Base-by-base conservation (phyloP, 2,329 filamentous ascomycete genomes). In the Cytospora piceicola region DNA sequence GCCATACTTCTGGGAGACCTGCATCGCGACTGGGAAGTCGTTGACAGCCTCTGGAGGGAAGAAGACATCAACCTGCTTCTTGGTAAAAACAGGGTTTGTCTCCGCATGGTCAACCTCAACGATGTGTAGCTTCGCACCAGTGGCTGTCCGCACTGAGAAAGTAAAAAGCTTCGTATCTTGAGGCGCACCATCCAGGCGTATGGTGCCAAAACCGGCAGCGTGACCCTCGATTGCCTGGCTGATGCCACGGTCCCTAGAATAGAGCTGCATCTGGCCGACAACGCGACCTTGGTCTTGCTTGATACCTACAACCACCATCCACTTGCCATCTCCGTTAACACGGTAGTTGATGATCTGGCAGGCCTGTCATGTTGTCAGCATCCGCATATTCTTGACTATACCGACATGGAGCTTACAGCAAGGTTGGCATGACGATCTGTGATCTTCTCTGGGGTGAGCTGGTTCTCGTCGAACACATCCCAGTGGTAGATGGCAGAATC, bases 331-430 rank as follows among this genome's bases (percentile, higher is more conserved):
- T 70, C 90, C 88, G 78, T 94, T 97, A 72, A 96, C 92, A 72
- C 94, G 93, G 82, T 99, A 99, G 83, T 98, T 99, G 87, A 99
- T 99, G 79, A 99, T 99, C 87, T 99, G 95, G 80, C 93, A 96
- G 71, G 90, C 91, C 92, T 96, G 73, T 15, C n/a, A 56, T 20
- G 39, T 42, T 63, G 66, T 70, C 49, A 74, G 70, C 51, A 61
- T 22, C 27, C 27, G 49, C 54, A 24, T 20, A n/a, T 17, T 29
- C 27, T 24, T 7, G n/a, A 20, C 15, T 22, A 4, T 17, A 29
- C 17, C 3, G 22, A 29, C 9, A 12, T 39, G 12, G 39, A 62
- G 22, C 90, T 72, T 84, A 95, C 93, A 73, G 85, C 87, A 64
- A 99, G 87, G 76, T 97, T 97, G 71, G 90, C 85, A 75, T 97